Percentiles rank a stretch among this genome's conserved stretches.
Conservation (phyloP, 1,139 yeast genomes). For the Zygosaccharomyces sapae region DNA sequence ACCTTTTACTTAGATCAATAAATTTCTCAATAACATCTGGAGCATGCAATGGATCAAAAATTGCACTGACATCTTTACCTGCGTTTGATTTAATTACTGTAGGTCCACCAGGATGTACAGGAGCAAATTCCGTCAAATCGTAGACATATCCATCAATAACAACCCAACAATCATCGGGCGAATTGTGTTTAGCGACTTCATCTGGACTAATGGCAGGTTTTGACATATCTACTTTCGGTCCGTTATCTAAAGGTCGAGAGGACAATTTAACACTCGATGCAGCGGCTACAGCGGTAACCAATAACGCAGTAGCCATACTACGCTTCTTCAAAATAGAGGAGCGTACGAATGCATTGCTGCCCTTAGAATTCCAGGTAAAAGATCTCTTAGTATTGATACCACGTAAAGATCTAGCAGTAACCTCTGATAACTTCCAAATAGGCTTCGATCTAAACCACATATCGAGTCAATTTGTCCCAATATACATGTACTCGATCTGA, state of each 20-base stretch:
- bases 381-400: no score
- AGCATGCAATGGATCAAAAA: conserved; percentile 85
- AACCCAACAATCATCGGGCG: conserved; percentile 79
- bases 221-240: conserved; percentile 16
- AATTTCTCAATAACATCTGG: conserved; percentile 63
- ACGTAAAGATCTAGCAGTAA: no score
- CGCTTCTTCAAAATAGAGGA: neutral
- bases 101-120: conserved; percentile 87
- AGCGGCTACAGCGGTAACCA: conserved; percentile 5
- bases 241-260: conserved; percentile 13
- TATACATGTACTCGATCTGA: no score
- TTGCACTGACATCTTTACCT: conserved; percentile 86
- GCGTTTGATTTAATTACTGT: conserved; percentile 70
- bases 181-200: conserved; percentile 56
- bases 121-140: conserved; percentile 73
- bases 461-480: no score
- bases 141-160: conserved; percentile 79
- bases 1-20: conserved; percentile 43
- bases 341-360: no score
- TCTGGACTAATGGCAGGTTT: conserved; percentile 35
- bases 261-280: conserved; percentile 2
- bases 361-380: no score
- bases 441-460: no score
- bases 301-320: conserved; percentile 1
- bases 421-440: no score